Evolutionary conservation across 2,329 filamentous ascomycete genomes (phyloP), one percentile per base, ranked within the genome.

Genomic region (Juglanconis oblonga): DNA sequence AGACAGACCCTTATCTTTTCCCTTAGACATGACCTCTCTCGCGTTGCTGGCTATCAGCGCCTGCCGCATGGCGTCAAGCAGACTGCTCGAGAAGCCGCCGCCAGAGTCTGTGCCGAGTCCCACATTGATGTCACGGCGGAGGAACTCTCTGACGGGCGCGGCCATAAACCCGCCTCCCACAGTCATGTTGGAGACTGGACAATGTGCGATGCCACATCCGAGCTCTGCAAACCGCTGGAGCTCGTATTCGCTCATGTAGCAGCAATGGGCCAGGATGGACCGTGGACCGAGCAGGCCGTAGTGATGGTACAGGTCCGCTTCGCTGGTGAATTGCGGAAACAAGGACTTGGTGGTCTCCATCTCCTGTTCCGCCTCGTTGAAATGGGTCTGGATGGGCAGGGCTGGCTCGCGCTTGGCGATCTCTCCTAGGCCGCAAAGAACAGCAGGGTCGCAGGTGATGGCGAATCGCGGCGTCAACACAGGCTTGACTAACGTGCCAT

Each of bases 231-330:
- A 65, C 5, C 75, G 73, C 1, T 70, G 64, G 51, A 82, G 78
- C 69, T 90, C 87, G 35, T 81, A 75, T 3, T 83, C 79, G 5
- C 75, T 79, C 72, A 88, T 81, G 67, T 84, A 80, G 58, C 84
- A 88, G 72, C 86, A 88, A 67, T 90, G 87, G 0, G 87, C 87
- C 0, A 90, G 79, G 58, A 90, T 87, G 0, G 82, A 80, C 8
- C 82, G 78, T 3, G 72, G 62, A 1, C 74, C 80, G 5, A 90
- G 74, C 4, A 90, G 71, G 0, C 79, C 79, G 61, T 80, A 86
- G 64, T 76, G 69, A 9, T 76, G 72, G 66, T 89, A 89, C 3
- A 89, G 73, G 56, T 87, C 84, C 0, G 79, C 82, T 69, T 89
- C 86, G 57, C 77, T 84, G 2, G 67, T 65, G 53, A 85, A 85